Conservation (phyloP, 106 monocot species). For the Apostasia ramifera region DNA sequence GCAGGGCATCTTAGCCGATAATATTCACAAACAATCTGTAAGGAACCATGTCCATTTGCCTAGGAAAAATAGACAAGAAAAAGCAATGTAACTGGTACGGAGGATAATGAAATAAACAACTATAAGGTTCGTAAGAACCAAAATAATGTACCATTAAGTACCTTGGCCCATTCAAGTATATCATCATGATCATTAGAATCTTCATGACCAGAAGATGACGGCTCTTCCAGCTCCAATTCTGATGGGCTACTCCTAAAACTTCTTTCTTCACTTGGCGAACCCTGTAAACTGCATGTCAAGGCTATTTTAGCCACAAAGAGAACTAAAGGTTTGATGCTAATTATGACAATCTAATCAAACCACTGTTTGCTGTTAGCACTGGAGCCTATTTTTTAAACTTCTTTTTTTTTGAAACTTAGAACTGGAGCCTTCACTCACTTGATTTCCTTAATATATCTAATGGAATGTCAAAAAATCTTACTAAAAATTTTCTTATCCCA, state of each 20-base stretch:
- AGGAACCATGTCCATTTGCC: conserved; percentile 72
- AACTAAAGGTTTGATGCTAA: not conserved
- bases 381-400: too few species aligned
- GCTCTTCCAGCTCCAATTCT: conserved; percentile 59
- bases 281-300: conserved; percentile 35
- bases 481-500: too few species aligned
- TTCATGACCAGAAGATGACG: conserved; percentile 73
- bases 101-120: not conserved
- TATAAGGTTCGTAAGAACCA: not conserved
- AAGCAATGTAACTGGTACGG: not conserved
- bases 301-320: not conserved
- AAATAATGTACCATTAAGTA: conserved; percentile 5
- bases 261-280: conserved; percentile 50
- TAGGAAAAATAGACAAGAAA: conserved; percentile 21
- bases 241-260: conserved; percentile 50
- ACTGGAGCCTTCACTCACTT: too few species aligned
- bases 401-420: too few species aligned
- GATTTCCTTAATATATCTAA: too few species aligned
- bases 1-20: conserved; percentile 62
- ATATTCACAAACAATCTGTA: conserved; percentile 84
- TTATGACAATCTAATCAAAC: not conserved
- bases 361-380: too few species aligned
- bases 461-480: too few species aligned
- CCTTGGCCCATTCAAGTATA: conserved; percentile 93
- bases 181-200: conserved; percentile 50